Base-by-base conservation (phyloP, 345 rosid genomes). In the Acer yangbiense region DNA sequence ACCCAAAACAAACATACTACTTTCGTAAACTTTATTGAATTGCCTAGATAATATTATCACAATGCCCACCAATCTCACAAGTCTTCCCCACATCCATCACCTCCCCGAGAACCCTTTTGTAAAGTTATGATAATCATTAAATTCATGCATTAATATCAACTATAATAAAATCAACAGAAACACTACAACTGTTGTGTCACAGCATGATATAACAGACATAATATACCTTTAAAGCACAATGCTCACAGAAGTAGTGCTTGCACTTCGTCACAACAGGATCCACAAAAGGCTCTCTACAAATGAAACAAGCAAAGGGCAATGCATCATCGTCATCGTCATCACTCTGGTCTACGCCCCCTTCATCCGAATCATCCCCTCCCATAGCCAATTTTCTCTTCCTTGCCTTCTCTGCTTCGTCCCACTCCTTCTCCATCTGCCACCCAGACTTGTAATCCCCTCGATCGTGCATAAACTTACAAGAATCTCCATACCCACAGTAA, bases 381-480 rank as follows among this genome's bases (percentile, higher is more conserved):
- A 91, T 27, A 50, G 97, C 97, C 70, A 87, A 82, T 71, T 89
- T 89, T 73, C 94, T 90, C 85, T 91, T 91, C 90, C 98, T 90
- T 6, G 81, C 80, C 72, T 91, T 94, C 83, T 93, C 98, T 71
- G 90, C 92, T 81, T 94, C 98, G 2, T 94, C 98, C 97, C 97
- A 94, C 60, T 93, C 95, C 73, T 88, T 94, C 85, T 94, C 97
- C 74, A 94, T 65, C 71, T 91, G 98, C 98, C 97, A 94, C 58
- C 98, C 98, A 3, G 98, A 80, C 80, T 94, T 93, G 81, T 93
- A 93, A 86, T 94, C 97, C 20, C 98, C 97, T 72, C 97, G 85
- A 82, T 94, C 98, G 70, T 93, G 98, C 92, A 94, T 87, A 75
- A 93, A 94, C 83, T 94, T 90, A 72, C 97, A 94, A 0, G 98